phyloP scores from a whole-genome alignment of 129 eudicot genomes.

The Chrysanthemum seticuspe region DNA sequence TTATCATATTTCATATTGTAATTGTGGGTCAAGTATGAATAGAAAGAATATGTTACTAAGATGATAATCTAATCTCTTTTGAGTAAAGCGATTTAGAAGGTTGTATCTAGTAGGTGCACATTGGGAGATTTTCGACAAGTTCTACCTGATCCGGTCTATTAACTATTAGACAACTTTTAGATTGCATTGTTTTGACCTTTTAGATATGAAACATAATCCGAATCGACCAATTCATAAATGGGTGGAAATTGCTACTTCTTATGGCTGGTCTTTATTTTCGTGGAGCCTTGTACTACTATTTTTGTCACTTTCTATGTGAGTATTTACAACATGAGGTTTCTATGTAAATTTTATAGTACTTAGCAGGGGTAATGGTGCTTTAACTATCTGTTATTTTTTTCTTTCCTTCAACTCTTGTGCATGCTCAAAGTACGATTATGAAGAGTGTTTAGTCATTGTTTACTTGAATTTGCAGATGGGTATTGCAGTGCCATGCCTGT shows the following conservation, averaged over 20 bases:
- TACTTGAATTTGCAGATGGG: conserved; percentile 59
- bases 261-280: too few species aligned
- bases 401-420: conserved; percentile 3
- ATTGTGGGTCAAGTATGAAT: not conserved
- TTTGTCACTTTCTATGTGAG: not conserved
- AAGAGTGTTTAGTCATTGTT: not conserved
- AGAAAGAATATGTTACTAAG: not conserved
- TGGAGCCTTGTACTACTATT: not conserved
- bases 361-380: too few species aligned
- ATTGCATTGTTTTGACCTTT: not conserved
- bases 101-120: not conserved
- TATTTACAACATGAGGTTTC: not conserved
- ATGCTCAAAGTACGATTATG: not conserved
- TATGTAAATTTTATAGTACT: not conserved
- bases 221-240: not conserved
- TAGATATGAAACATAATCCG: not conserved
- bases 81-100: not conserved
- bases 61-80: not conserved
- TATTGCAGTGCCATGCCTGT: conserved; percentile 96
- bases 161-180: not conserved
- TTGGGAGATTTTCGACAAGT: not conserved
- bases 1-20: not conserved
- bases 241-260: not conserved
- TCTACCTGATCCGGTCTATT: not conserved
- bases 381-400: not conserved